Evolutionary conservation across 2,329 filamentous ascomycete species (phyloP), one percentile per base, ranked within the genome.

Genomic region (Herpotrichia juniperi): DNA sequence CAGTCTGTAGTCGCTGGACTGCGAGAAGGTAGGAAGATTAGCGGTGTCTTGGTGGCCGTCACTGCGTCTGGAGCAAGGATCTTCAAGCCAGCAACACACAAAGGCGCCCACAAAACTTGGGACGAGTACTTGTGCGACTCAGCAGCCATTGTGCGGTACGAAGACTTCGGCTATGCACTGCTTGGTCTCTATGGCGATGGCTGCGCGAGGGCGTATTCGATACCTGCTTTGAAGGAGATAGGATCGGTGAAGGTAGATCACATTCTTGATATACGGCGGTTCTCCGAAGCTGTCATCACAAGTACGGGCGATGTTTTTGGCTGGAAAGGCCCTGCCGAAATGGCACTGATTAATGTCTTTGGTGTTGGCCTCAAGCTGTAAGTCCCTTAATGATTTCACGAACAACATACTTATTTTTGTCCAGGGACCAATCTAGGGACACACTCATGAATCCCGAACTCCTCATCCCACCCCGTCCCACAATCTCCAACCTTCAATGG

Each of bases 401-500:
- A 8, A 6, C 3, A 8, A 8, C 6, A 19, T 14, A 31, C 52
- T 64, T 44, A 68, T 39, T 32, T 22, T 3, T 11, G n/a, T 28
- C 30, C 52, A 81, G 79, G 47, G 71, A 73, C n/a, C 74, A 68
- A 37, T 77, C 78, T 14, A 77, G 84, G n/a, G 93, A 97, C 68
- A 85, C 80, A 7, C 80, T 99, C 2, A 85, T 90, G 73, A 96
- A 97, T 68, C 87, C 90, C 0, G 81, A 89, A 51, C 83, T 90
- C 0, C 69, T 83, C 14, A 82, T 89, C 19, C 93, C 93, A 1
- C 82, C 91, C 11, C 86, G 94, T 2, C 94, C 94, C 1, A 96
- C 92, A 0, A 99, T 99, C 54, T 96, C 90, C 17, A 96, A 96
- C 65, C 76, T 99, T 31, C 92, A 97, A 75, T 99, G 94, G 94